Conservation (phyloP, 805 yeast genomes). For the Nematodospora valgi region DNA sequence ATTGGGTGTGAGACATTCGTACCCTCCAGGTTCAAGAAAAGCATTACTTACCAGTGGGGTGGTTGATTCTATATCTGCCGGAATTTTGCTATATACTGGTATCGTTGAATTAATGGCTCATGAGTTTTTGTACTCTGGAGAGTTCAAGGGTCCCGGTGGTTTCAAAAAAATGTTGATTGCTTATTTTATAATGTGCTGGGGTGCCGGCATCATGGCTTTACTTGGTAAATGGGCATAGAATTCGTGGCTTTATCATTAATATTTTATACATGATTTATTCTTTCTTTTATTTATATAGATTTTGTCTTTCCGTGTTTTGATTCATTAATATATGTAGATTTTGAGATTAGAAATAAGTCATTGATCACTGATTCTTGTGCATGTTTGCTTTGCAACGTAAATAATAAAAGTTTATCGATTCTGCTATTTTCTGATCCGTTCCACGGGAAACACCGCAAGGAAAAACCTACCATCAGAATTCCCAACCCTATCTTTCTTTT, state of each 20-base stretch:
- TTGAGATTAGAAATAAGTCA: too few species aligned
- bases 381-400: too few species aligned
- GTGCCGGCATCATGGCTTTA: slow-evolving; percentile 77
- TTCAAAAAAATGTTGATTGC: slow-evolving; percentile 50
- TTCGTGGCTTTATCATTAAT: too few species aligned
- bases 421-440: too few species aligned
- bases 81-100: slow-evolving; percentile 74
- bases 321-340: too few species aligned
- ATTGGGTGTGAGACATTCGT: slow-evolving; percentile 63
- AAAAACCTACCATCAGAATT: too few species aligned
- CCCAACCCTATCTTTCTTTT: too few species aligned
- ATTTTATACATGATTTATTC: background rate
- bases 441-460: too few species aligned
- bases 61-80: slow-evolving; percentile 74
- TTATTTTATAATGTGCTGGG: slow-evolving; percentile 52
- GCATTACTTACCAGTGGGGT: slow-evolving; percentile 67
- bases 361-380: too few species aligned
- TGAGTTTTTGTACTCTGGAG: slow-evolving; percentile 62
- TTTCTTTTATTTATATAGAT: background rate
- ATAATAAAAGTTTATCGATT: too few species aligned
- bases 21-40: slow-evolving; percentile 54
- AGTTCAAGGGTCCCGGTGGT: slow-evolving; percentile 59
- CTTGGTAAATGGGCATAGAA: slow-evolving; percentile 54
- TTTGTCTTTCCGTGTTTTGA: background rate
- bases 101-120: slow-evolving; percentile 77